phyloP scores from a whole-genome alignment of 2,329 filamentous ascomycete genomes.

The Teratosphaeriaceae sp. region DNA sequence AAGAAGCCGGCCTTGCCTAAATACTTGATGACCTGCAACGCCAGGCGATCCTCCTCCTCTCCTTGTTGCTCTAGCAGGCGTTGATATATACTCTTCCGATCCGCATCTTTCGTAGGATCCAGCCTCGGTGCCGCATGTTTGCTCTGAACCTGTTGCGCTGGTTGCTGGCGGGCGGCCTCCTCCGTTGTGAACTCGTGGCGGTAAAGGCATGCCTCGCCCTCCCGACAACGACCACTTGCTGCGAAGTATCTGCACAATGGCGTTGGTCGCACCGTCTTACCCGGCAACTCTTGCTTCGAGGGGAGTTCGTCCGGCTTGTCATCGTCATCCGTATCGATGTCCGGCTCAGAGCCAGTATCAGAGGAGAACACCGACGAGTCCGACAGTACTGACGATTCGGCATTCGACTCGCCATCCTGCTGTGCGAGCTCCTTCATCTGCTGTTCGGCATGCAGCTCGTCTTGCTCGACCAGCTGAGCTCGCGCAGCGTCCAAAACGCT shows the following conservation, averaged over 20 bases:
- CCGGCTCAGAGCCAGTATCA: constrained; percentile 15
- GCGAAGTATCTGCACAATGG: constrained; percentile 26
- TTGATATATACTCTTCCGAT: constrained; percentile 21
- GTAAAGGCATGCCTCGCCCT: constrained; percentile 28
- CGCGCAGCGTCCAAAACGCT: background rate
- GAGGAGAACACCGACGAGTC: constrained; percentile 26
- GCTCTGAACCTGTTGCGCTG: background rate
- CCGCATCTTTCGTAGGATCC: constrained; percentile 3
- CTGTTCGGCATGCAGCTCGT: background rate
- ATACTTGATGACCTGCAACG: constrained; percentile 41
- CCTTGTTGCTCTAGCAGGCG: constrained; percentile 39
- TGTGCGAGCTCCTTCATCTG: background rate
- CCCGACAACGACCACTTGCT: constrained; percentile 26
- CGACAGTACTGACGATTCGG: constrained; percentile 13
- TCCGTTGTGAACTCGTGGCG: constrained; percentile 21
- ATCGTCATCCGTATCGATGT: constrained; percentile 26
- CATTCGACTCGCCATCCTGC: constrained; percentile 9
- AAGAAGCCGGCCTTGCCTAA: constrained; percentile 39
- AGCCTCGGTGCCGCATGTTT: constrained; percentile 11
- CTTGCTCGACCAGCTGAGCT: background rate
- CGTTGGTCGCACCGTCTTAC: constrained; percentile 1
- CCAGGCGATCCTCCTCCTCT: constrained; percentile 35
- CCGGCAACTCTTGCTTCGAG: constrained; percentile 24
- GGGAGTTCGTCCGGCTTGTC: constrained; percentile 33
- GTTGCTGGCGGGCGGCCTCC: constrained; percentile 3